phyloP scores from a whole-genome alignment of 2,329 filamentous ascomycete genomes.

The Neonectria ditissima region DNA sequence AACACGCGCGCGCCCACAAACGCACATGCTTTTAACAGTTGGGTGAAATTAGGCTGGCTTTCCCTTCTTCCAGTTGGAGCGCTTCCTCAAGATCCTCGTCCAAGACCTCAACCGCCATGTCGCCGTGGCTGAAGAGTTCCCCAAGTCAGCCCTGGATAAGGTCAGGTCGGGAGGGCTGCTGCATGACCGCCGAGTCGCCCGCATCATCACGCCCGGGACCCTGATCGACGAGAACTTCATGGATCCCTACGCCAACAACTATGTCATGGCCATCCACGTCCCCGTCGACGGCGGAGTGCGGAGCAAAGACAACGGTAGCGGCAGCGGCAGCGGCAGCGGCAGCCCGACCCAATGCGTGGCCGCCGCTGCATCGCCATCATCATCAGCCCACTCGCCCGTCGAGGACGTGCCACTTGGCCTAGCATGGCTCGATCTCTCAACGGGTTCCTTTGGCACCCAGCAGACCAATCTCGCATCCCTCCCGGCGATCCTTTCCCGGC shows the following conservation, averaged over 20 bases:
- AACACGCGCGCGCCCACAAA: neutral
- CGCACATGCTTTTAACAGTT: neutral
- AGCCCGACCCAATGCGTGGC: neutral
- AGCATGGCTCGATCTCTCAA: conserved; percentile 95
- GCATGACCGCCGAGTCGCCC: conserved; percentile 86
- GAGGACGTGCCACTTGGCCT: conserved; percentile 70
- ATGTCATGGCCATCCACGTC: conserved; percentile 83
- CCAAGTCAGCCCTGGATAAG: conserved; percentile 76
- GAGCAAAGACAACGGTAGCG: too few relatives aligned
- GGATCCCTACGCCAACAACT: conserved; percentile 94
- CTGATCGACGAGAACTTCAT: conserved; percentile 98
- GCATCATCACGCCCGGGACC: conserved; percentile 93
- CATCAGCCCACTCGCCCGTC: conserved; percentile 33
- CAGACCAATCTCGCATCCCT: conserved; percentile 76
- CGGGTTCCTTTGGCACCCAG: conserved; percentile 93
- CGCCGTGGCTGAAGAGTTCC: conserved; percentile 93
- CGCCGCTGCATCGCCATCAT: conserved; percentile 31
- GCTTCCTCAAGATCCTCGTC: conserved; percentile 92
- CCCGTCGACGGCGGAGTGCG: conserved; percentile 54
- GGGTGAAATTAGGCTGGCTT: conserved; percentile 73
- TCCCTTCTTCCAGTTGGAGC: conserved; percentile 90
- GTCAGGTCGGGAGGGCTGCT: conserved; percentile 81
- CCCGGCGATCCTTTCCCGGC: conserved; percentile 83
- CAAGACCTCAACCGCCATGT: conserved; percentile 92
- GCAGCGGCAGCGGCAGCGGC: too few relatives aligned